Percentiles rank a stretch among this genome's conserved stretches.
These are phyloP conservation scores for Trypethelium eluteriae DNA, from an alignment of 495 filamentous ascomycete species.

Conservation along the genomic window DNA sequence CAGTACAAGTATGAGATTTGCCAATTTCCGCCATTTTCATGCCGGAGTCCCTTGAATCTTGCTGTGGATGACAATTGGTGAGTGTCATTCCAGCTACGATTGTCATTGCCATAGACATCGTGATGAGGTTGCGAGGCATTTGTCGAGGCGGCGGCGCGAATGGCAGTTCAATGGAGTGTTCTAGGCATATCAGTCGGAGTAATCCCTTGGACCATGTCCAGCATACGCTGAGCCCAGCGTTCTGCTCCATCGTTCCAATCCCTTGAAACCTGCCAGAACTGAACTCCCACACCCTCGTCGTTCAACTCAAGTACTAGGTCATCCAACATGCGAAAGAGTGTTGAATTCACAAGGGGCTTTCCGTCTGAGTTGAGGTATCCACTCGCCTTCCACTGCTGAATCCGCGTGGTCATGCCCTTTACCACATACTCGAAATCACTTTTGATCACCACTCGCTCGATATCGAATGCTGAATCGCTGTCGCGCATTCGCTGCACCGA, in stretches of 20 bases:
- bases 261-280: conserved; percentile 12
- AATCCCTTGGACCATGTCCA: background rate
- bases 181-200: background rate
- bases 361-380: conserved; percentile 2
- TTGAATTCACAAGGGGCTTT: background rate
- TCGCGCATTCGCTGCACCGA: background rate
- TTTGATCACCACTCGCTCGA: conserved; percentile 13
- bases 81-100: background rate
- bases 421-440: conserved; percentile 12
- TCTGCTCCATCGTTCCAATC: conserved; percentile 3
- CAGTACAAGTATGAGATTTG: background rate
- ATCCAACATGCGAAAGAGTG: conserved; percentile 13
- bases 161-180: background rate
- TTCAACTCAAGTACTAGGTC: conserved; percentile 12
- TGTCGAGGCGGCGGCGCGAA: no score
- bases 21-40: background rate
- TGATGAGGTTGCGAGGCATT: no score
- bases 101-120: no score
- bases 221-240: conserved; percentile 1
- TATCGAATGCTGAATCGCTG: background rate
- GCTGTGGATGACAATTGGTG: background rate
- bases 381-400: conserved; percentile 12
- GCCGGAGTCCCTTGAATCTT: no score
- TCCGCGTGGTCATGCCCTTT: conserved; percentile 12
- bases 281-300: conserved; percentile 11